Conservation (phyloP, 805 yeast genomes). For the Hanseniaspora valbyensis region DNA sequence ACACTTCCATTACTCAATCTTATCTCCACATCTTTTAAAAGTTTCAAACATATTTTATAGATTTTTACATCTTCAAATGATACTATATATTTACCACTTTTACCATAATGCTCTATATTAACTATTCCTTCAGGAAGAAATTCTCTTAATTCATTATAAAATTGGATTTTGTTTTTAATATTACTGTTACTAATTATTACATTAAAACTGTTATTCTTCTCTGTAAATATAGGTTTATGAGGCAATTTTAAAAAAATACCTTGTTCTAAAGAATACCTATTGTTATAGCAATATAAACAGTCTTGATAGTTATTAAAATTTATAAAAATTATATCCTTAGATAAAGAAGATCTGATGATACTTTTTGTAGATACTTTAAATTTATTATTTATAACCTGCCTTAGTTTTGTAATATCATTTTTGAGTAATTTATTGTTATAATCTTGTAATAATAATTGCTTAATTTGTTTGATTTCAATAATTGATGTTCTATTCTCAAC, state of each 20-base stretch:
- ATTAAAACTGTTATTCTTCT: neutral
- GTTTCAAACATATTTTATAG: neutral
- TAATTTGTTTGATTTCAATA: slow-evolving; percentile 10
- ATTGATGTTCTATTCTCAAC: neutral
- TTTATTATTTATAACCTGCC: slow-evolving; percentile 8
- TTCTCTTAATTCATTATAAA: slow-evolving; percentile 10
- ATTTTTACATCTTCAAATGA: neutral
- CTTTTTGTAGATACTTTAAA: slow-evolving; percentile 1
- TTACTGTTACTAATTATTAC: neutral
- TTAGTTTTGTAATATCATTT: neutral
- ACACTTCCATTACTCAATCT: neutral
- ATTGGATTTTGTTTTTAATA: slow-evolving; percentile 3
- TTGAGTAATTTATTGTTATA: neutral
- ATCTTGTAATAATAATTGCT: slow-evolving; percentile 3
- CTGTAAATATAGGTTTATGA: neutral
- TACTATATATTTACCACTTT: slow-evolving; percentile 2
- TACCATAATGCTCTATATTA: slow-evolving; percentile 2
- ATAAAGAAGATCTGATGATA: slow-evolving; percentile 3
- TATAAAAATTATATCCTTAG: neutral
- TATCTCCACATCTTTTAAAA: neutral
- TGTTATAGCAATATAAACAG: slow-evolving; percentile 4
- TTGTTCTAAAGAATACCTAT: slow-evolving; percentile 1
- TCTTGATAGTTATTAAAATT: slow-evolving; percentile 6
- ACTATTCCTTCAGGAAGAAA: slow-evolving; percentile 11
- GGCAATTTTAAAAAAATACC: slow-evolving; percentile 3